Conservation (phyloP, 2,329 filamentous ascomycete species). For the Aspergillus transmontanensis region DNA sequence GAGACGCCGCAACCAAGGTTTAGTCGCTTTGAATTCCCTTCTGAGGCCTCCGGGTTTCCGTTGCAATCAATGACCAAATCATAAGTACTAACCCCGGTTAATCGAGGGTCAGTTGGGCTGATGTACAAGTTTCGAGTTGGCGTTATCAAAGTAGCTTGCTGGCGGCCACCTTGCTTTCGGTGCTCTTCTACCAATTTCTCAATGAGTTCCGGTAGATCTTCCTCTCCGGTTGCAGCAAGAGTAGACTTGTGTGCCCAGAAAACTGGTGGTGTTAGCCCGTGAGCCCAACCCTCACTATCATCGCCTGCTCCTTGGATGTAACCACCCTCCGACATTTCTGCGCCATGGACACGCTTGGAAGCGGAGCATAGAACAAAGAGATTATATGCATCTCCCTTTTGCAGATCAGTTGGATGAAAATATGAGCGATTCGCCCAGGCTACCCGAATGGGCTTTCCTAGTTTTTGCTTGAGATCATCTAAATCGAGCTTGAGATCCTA, state of each 20-base stretch:
- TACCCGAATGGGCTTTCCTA: conserved; percentile 74
- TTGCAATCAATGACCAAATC: conserved; percentile 47
- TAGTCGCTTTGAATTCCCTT: conserved; percentile 44
- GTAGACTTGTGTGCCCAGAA: conserved; percentile 74
- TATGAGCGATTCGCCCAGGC: conserved; percentile 78
- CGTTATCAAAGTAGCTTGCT: conserved; percentile 35
- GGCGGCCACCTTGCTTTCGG: conserved; percentile 19
- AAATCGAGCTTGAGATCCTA: conserved; percentile 65
- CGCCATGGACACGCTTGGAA: conserved; percentile 69
- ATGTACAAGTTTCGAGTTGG: conserved; percentile 43
- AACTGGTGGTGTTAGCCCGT: conserved; percentile 72
- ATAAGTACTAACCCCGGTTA: conserved; percentile 47
- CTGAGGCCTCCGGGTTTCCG: conserved; percentile 33
- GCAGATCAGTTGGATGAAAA: conserved; percentile 49
- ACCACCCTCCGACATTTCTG: conserved; percentile 68
- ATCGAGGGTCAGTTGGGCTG: conserved; percentile 26
- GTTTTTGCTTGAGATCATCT: conserved; percentile 52
- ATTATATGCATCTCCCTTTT: conserved; percentile 59
- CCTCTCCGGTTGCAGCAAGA: conserved; percentile 67
- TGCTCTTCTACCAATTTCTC: conserved; percentile 41
- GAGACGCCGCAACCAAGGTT: conserved; percentile 68
- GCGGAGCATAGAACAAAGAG: conserved; percentile 84
- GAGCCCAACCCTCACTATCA: conserved; percentile 91
- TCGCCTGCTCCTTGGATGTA: conserved; percentile 96
- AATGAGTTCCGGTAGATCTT: conserved; percentile 60